Base-by-base conservation (phyloP, 371 early-diverging fungal species). In the Mortierella polycephala region DNA sequence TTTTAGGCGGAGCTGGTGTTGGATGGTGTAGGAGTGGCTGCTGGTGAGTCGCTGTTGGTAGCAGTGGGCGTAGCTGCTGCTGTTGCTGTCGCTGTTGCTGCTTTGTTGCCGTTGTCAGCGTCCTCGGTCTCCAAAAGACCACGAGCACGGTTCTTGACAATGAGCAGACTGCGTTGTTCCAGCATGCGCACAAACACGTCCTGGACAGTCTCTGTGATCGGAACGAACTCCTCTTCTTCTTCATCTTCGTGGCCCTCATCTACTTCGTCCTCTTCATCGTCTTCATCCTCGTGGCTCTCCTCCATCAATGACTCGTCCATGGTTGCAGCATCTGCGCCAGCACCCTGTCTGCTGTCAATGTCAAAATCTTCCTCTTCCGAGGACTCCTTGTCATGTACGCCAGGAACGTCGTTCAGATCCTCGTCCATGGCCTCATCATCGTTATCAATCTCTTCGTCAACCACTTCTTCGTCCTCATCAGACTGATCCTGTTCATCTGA, bases 131-230 rank as follows among this genome's bases (percentile, higher is more conserved):
- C 76, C 11, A 67, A 9, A 18, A 75, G 23, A 4, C 79, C 79
- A 9, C 72, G 64, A 16, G 72, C 79, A 5, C 73, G 60, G 66
- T 77, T 77, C 79, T 77, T 77, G 65, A 77, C 65, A 50, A 77
- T 71, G 49, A 72, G 55, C 16, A 77, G 51, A 45, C 69, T 68
- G 5, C 79, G 54, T 18, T 64, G 68, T 53, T 77, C 79, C 42
- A 77, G 42, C 79, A 77, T 77, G 37, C 79, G 72, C 69, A 72
- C 79, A 65, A 77, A 77, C 23, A 77, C 79, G 16, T 77, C 55
- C 2, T 18, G 64, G 10, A 77, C 79, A 1, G 79, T 77, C 58
- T 77, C 79, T 2, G 55, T 64, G 16, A 77, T 39, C 13, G 61
- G 79, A 30, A 54, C 69, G 53, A 41, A 68, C 30, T 42, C 64